Base-by-base conservation (phyloP, 345 rosid species). In the Physaria fendleri region DNA sequence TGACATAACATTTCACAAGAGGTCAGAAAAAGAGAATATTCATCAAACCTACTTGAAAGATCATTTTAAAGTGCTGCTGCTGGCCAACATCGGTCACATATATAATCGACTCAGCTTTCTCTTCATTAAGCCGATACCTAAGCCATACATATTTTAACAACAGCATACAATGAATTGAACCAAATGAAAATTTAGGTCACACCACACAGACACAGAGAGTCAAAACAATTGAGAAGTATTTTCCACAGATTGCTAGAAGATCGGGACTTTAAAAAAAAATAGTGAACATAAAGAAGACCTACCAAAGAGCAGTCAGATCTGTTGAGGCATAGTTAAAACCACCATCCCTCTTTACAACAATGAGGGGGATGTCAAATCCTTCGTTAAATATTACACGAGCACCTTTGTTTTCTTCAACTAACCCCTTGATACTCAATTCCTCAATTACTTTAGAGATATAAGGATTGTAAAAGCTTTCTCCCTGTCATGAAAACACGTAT, bases 71-170 rank as follows among this genome's bases (percentile, higher is more conserved):
- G 67, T 93, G 99, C 61, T 81, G 87, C 66, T 88, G 86, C 78
- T 93, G 99, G 65, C 97, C 99, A 57, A 87, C 95, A 83, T 93
- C 99, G 27, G 99, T 93, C 46, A 89, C 85, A 70, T 93, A 93
- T 50, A 87, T 82, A 45, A 93, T 89, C 99, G 95, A 89, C 57
- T 89, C 92, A 52, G 92, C 99, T 75, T 79, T 87, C 78, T 93
- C 99, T 75, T 81, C 91, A 63, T 85, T 87, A 15, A 89, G 82
- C 52, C 99, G 94, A 69, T 89, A 93, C 99, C 97, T 93, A 47
- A 0, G 28, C 25, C 59, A 50, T 6, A 11, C 6, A 57, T 41
- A 55, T 32, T 17, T 56, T 41, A 40, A 47, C 32, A 57, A 46
- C 28, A 63, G 53, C 39, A 53, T 28, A 70, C 4, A 70, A 57